Conservation (phyloP, 2,329 filamentous ascomycete species). For the Sporothrix curviconia region DNA sequence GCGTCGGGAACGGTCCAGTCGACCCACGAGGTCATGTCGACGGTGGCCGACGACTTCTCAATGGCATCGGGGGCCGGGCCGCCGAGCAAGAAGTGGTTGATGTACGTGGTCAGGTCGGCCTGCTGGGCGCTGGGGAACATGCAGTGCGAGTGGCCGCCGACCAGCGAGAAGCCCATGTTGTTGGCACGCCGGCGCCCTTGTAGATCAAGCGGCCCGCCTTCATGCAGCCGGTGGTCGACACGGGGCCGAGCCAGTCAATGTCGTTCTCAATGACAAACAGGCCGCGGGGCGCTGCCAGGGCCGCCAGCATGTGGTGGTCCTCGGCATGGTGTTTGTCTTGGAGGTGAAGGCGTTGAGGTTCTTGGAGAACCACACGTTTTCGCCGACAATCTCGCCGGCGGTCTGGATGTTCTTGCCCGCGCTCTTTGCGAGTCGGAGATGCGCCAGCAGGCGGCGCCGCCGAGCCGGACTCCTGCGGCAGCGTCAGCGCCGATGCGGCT, state of each 20-base stretch:
- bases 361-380: slow-evolving; percentile 58
- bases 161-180: slow-evolving; percentile 52
- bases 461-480: slow-evolving; percentile 59
- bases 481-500: slow-evolving; percentile 52
- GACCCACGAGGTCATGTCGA: slow-evolving; percentile 34
- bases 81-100: slow-evolving; percentile 47
- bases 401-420: slow-evolving; percentile 55
- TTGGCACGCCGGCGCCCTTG: slow-evolving; percentile 44
- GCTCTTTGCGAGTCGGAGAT: slow-evolving; percentile 44
- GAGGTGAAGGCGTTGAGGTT: slow-evolving; percentile 46
- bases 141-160: slow-evolving; percentile 50
- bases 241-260: slow-evolving; percentile 52
- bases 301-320: slow-evolving; percentile 54
- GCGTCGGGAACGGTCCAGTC: slow-evolving; percentile 35
- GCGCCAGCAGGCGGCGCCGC: slow-evolving; percentile 56
- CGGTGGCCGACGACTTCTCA: slow-evolving; percentile 34
- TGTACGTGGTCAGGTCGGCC: slow-evolving; percentile 45
- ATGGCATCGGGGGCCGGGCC: slow-evolving; percentile 28
- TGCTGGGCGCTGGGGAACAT: slow-evolving; percentile 47
- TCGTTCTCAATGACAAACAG: slow-evolving; percentile 52
- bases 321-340: slow-evolving; percentile 40
- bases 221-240: slow-evolving; percentile 52
- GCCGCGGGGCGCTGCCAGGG: slow-evolving; percentile 49
- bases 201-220: slow-evolving; percentile 48
- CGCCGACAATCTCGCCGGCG: slow-evolving; percentile 32